Base-by-base conservation (phyloP, 345 rosid genomes). In the Linum lewisii region DNA sequence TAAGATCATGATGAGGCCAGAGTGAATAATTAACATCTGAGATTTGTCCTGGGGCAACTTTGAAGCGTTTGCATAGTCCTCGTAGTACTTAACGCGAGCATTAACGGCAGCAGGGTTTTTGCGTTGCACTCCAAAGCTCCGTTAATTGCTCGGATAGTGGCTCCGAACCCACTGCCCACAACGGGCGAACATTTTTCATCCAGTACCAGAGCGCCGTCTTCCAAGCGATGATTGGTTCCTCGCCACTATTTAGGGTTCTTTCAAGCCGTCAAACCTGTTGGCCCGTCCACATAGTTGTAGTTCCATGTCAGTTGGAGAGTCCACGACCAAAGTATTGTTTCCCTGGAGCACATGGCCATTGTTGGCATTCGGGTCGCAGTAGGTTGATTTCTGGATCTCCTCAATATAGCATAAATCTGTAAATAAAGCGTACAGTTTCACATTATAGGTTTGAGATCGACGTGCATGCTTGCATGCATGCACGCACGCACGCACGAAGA, bases 21-120 rank as follows among this genome's bases (percentile, higher is more conserved):
- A n/a, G n/a, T n/a, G n/a, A n/a, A n/a, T n/a, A n/a, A 2, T 54
- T 54, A 54, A 22, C 57, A 54, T 10, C 25, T 54, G 57, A 54
- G 29, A 22, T 54, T 54, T 11, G 25, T 6, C 57, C 57, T 4
- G 57, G 57, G 4, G 57, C 5, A 22, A 54, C 57, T 1, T 23
- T 23, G 25, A 54, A 54, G 25, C 25, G 8, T 14, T 22, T 22
- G 25, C 57, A 54, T 54, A 54, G 25, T 3, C 26, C 16, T 14
- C 21, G 57, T 54, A 54, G 25, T 21, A 54, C 13, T 24, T 7
- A 22, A 54, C 25, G 25, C 57, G 57, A 54, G 57, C 57, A 0
- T 21, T 20, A 3, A 54, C 57, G 3, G 57, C 57, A 19, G 25
- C 57, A 54, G 57, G 18, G 15, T 54, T 54, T 6, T 24, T 24